Percentiles rank a stretch among this genome's conserved stretches.
Evolutionary conservation across 164 flowering plant species (phyloP).

Genomic region (Kingdonia uniflora): DNA sequence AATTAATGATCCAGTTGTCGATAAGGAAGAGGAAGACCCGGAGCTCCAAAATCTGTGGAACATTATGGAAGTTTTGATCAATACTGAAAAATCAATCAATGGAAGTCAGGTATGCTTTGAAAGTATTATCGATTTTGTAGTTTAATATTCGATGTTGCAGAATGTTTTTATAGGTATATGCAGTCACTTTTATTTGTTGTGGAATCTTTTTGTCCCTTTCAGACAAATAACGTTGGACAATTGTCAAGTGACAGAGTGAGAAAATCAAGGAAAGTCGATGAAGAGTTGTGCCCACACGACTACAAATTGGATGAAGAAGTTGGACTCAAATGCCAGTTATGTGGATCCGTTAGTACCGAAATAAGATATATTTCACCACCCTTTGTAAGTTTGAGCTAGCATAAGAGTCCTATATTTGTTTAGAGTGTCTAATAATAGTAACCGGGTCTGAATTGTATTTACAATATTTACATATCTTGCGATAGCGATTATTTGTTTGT

Average conservation of each 20-base stretch:
- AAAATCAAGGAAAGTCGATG: slow-evolving; percentile 14
- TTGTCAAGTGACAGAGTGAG: too few species aligned
- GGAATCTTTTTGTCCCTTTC: too few species aligned
- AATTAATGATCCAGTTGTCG: neutral
- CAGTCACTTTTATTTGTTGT: too few species aligned
- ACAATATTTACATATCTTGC: too few species aligned
- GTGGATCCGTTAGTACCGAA: slow-evolving; percentile 56
- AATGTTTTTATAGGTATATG: too few species aligned
- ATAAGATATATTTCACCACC: slow-evolving; percentile 54
- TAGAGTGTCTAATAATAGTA: too few species aligned
- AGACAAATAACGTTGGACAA: too few species aligned
- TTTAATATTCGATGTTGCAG: too few species aligned
- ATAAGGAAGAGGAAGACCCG: slow-evolving; percentile 33
- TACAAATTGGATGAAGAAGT: slow-evolving; percentile 67
- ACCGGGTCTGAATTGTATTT: too few species aligned
- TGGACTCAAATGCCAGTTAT: slow-evolving; percentile 53
- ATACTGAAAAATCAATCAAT: slow-evolving; percentile 30
- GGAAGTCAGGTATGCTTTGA: slow-evolving; percentile 30
- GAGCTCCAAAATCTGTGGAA: slow-evolving; percentile 75
- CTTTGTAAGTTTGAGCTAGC: slow-evolving; percentile 82
- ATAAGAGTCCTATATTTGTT: too few species aligned
- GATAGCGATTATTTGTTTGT: too few species aligned
- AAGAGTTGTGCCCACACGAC: slow-evolving; percentile 45
- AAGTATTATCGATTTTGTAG: neutral
- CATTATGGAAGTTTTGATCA: slow-evolving; percentile 60